These are phyloP conservation scores for Lasiodiplodia sp. DNA, from an alignment of 2,329 filamentous ascomycete genomes.

Conservation along the genomic window DNA sequence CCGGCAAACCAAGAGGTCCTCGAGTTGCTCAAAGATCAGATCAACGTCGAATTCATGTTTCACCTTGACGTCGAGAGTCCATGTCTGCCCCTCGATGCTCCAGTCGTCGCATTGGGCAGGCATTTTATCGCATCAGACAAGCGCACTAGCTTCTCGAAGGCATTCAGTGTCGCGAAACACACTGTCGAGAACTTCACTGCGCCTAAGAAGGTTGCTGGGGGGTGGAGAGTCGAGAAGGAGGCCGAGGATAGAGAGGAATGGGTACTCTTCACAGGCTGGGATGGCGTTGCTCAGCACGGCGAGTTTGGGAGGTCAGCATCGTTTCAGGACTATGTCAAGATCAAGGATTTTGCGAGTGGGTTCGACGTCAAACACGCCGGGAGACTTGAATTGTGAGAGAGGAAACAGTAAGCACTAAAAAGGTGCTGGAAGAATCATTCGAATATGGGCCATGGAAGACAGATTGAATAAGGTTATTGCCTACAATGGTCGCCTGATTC, in stretches of 20 bases:
- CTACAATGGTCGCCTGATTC: no score
- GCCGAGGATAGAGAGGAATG: slow-evolving; percentile 49
- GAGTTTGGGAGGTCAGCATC: slow-evolving; percentile 45
- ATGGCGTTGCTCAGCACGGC: slow-evolving; percentile 44
- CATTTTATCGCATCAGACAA: slow-evolving; percentile 42
- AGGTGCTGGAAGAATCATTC: neutral
- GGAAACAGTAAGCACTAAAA: no score
- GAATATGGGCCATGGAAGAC: no score
- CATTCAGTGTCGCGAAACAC: slow-evolving; percentile 38
- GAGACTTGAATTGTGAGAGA: slow-evolving; percentile 34
- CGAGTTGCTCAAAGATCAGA: slow-evolving; percentile 43
- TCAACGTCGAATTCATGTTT: slow-evolving; percentile 53
- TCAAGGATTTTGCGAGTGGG: slow-evolving; percentile 34
- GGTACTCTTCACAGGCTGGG: slow-evolving; percentile 52
- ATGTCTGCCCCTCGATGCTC: slow-evolving; percentile 40
- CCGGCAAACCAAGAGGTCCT: slow-evolving; percentile 52
- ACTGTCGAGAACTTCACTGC: slow-evolving; percentile 40
- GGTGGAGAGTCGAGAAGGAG: slow-evolving; percentile 51
- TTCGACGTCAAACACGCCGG: slow-evolving; percentile 40
- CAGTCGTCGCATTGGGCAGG: slow-evolving; percentile 44
- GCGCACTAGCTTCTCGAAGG: slow-evolving; percentile 38
- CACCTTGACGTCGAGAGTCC: slow-evolving; percentile 52
- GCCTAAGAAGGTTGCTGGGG: slow-evolving; percentile 42
- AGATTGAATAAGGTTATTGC: no score
- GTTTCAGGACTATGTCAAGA: slow-evolving; percentile 40